These are phyloP conservation scores for Senna tora DNA, from an alignment of 306 rosid species.

Conservation along the genomic window DNA sequence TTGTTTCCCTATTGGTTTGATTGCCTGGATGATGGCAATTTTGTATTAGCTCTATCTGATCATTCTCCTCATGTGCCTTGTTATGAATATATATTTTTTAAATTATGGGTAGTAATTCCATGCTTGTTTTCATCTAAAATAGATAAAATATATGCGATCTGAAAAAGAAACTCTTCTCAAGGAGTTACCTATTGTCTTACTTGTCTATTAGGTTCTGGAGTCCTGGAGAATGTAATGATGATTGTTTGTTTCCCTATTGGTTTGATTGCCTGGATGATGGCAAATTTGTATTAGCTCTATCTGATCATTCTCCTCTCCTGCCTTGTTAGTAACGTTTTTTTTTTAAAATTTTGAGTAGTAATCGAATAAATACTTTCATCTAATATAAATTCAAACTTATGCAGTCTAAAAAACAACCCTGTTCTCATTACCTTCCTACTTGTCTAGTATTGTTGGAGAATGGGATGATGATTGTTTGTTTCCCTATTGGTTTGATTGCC, in stretches of 20 bases:
- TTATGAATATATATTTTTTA: not conserved
- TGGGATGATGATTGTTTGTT: slow-evolving; percentile 40
- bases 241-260: slow-evolving; percentile 46
- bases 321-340: not conserved
- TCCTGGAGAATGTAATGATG: not conserved
- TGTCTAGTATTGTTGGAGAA: slow-evolving; percentile 13
- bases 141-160: not conserved
- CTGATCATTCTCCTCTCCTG: slow-evolving; percentile 44
- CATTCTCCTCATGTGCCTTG: slow-evolving; percentile 23
- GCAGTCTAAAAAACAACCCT: not conserved
- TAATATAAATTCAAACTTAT: too few species aligned
- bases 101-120: not conserved
- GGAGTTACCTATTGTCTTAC: not conserved
- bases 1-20: slow-evolving; percentile 53
- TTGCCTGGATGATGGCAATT: slow-evolving; percentile 44
- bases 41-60: slow-evolving; percentile 54
- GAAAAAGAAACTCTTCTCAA: not conserved
- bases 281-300: slow-evolving; percentile 50
- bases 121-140: too few species aligned
- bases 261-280: slow-evolving; percentile 52
- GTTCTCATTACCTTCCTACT: not conserved
- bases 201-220: not conserved
- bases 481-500: slow-evolving; percentile 56
- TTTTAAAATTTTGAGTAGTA: too few species aligned
- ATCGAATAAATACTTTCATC: too few species aligned